A percentile compares a stretch with the other conserved stretches of the same genome.
phyloP scores from a whole-genome alignment of 257 asterid species.

The Buddleja alternifolia region DNA sequence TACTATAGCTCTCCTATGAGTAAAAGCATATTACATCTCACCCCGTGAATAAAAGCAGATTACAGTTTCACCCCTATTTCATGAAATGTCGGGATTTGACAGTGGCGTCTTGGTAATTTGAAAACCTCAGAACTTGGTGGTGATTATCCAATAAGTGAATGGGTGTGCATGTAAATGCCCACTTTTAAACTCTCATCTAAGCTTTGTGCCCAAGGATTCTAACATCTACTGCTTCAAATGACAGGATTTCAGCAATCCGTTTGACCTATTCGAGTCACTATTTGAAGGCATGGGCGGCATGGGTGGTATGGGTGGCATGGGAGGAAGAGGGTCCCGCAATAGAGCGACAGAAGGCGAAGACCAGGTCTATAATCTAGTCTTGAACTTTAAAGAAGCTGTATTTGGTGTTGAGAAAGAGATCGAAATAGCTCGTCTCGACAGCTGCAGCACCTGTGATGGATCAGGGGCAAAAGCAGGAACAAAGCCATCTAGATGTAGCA shows the following conservation, averaged over 20 bases:
- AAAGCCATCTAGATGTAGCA: slow-evolving; percentile 62
- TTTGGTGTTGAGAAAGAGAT: slow-evolving; percentile 95
- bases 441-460: slow-evolving; percentile 88
- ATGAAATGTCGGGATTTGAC: too few species aligned
- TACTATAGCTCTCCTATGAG: too few species aligned
- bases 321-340: slow-evolving; percentile 77
- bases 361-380: slow-evolving; percentile 71
- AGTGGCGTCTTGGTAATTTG: too few species aligned
- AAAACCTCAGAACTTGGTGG: too few species aligned
- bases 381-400: slow-evolving; percentile 93
- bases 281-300: slow-evolving; percentile 90
- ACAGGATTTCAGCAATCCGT: slow-evolving; percentile 97
- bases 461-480: slow-evolving; percentile 96
- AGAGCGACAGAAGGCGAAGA: slow-evolving; percentile 95
- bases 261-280: slow-evolving; percentile 84
- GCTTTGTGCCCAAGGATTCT: slow-evolving; percentile 6
- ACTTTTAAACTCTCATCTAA: too few species aligned
- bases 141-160: too few species aligned
- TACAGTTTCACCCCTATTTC: too few species aligned
- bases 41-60: too few species aligned
- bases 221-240: slow-evolving; percentile 28
- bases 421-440: slow-evolving; percentile 87
- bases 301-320: slow-evolving; percentile 88
- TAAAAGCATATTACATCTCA: too few species aligned
- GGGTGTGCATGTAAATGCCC: too few species aligned